Evolutionary conservation across 1,284 basidiomycete genomes (phyloP), one percentile per base, ranked within the genome.

Genomic region (Inonotus hispidus): DNA sequence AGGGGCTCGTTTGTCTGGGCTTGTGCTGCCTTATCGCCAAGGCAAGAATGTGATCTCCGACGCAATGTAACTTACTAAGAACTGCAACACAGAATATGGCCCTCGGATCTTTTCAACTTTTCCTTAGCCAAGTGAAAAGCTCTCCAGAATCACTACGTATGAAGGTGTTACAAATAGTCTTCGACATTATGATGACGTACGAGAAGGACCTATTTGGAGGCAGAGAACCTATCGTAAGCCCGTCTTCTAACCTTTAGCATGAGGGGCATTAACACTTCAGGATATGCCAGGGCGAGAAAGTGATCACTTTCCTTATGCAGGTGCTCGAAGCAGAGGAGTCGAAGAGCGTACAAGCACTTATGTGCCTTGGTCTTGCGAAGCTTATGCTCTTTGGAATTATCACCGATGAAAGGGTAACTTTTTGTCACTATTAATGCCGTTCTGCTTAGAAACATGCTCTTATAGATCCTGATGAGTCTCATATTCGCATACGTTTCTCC

Each of bases 181-280:
- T 98, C 71, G 96, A 98, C 71, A 75, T 98, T 62, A 74, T 98
- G 65, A 88, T 97, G 79, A 85, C 95, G 58, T 93, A 98, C 69
- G 93, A 94, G 60, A 81, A 84, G 56, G 85, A 88, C 55, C 90
- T 92, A 70, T 78, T 92, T 65, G 80, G 79, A 25, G 25, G 39
- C n/a, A 27, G n/a, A 8, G 58, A 60, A 11, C 5, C 37, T 21
- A 54, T 60, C 11, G 58, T 60, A 25, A 38, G 54, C 32, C 13
- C n/a, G 19, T 54, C 16, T 1, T 11, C 37, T 8, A 13, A 2
- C 11, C 7, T 7, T 3, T 41, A 11, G 25, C 5, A 60, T 25
- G 32, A 38, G 53, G 35, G 29, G 39, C 1, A 4, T n/a, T 16
- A 37, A 41, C 11, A 38, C 8, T 29, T 2, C 16, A 7, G 27